Base-by-base conservation (phyloP, 495 filamentous ascomycete genomes). In the Pyronema domesticum region DNA sequence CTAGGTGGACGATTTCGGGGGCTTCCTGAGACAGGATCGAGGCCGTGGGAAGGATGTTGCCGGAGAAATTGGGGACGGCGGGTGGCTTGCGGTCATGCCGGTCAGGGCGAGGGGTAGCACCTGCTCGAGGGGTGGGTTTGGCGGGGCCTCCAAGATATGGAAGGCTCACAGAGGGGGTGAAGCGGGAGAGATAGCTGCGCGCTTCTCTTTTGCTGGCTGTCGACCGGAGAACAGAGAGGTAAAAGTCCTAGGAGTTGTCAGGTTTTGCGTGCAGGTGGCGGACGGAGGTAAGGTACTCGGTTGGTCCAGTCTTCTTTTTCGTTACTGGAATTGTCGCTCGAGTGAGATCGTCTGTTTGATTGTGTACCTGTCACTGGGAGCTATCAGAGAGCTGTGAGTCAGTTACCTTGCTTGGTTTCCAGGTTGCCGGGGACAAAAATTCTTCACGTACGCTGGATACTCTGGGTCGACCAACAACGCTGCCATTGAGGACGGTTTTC, bases 181-280 rank as follows among this genome's bases (percentile, higher is more conserved):
- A 86, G 36, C 81, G 85, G 53, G 86, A 78, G 7, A 95, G 72
- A 62, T 94, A 95, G 7, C 82, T 79, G 67, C 82, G 86, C 44
- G 88, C 89, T 68, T 95, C 89, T 52, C 89, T 80, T 67, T 85
- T 89, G 0, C 89, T 95, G 1, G 87, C 80, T 4, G 86, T 83
- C 10, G 89, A 85, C 59, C 77, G 81, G 17, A 95, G 72, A 6
- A 95, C 74, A 30, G 85, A 87, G 8, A 89, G 73, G 58, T 87
- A 81, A 58, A 91, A 80, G 68, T 89, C 84, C 86, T 91, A 44
- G 37, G 39, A 9, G 30, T 7, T 35, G 13, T 30, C 23, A 30
- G 23, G 23, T 5, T 30, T 30, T 30, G 23, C 23, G 5, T 30
- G 23, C 5, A 30, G 23, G 5, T 5, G 23, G 23, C 23, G 23